Evolutionary conservation across 306 rosid species (phyloP), one percentile per base, ranked within the genome.

Genomic region (Fragaria iinumae): DNA sequence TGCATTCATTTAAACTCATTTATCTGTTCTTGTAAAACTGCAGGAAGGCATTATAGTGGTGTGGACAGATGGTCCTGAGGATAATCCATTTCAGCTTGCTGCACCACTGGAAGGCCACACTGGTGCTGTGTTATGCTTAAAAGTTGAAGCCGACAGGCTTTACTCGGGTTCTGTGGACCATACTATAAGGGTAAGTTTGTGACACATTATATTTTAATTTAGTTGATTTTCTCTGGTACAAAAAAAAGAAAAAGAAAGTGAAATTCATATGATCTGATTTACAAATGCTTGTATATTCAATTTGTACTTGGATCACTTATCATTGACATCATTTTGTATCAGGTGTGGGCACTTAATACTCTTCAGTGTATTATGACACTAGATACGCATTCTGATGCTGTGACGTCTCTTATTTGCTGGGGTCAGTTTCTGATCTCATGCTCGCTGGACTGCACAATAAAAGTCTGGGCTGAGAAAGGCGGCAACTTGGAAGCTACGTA

Each of bases 391-490:
- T 78, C 74, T 45, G 76, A 67, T 4, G 59, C 1, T 29, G 86
- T 89, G 63, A 89, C 66, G 47, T 87, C 91, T 36, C 81, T 89
- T n/a, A 53, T 84, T 32, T 89, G 76, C 39, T 86, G 89, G 89
- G 84, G 79, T 29, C 25, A 62, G 1, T 72, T 52, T 65, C 45
- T 82, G 63, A 11, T 82, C 17, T 78, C 86, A 0, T 62, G 73
- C 43, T 78, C 83, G 7, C 50, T 74, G 80, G 82, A 80, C 27
- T 27, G 59, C 67, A 75, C 80, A 18, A 21, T 84, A 53, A 86
- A 90, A 69, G 29, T 86, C 0, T 86, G 90, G 91, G 80, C 3
- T 4, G 64, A 79, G 57, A 41, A 4, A 2, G 84, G 70, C 11
- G 84, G 73, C 14, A 56, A 34, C 67, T 67, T 88, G 81, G 77